phyloP scores from a whole-genome alignment of 352 stramenopile species.

The Globisporangium cederbergense region DNA sequence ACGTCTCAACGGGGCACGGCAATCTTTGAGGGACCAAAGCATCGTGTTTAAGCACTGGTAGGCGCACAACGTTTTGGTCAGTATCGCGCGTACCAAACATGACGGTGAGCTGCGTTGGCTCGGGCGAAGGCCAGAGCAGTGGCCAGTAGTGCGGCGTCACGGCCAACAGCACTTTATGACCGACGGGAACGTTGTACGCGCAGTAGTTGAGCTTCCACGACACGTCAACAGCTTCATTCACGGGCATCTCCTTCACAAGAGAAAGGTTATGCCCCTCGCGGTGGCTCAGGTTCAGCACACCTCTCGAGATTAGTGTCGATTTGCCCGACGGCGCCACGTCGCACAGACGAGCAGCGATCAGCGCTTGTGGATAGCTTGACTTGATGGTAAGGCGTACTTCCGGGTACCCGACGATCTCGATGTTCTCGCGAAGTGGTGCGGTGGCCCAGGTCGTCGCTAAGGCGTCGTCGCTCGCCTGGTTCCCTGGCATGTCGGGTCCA shows the following conservation, averaged over 20 bases:
- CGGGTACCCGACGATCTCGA: conserved; percentile 40
- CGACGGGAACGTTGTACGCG: conserved; percentile 30
- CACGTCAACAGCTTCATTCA: conserved; percentile 24
- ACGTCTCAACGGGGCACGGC: conserved; percentile 29
- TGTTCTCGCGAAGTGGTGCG: conserved; percentile 11
- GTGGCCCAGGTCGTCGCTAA: conserved; percentile 34
- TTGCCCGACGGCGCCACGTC: conserved; percentile 41
- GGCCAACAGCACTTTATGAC: conserved; percentile 33
- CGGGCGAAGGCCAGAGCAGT: conserved; percentile 45
- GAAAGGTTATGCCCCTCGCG: conserved; percentile 30
- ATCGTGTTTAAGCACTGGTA: conserved; percentile 25
- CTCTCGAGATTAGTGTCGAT: conserved; percentile 40
- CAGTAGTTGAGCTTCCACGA: conserved; percentile 41
- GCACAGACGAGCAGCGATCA: conserved; percentile 37
- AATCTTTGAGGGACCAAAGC: neutral
- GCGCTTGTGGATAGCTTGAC: conserved; percentile 32
- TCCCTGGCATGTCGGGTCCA: conserved; percentile 41
- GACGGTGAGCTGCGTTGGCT: conserved; percentile 30
- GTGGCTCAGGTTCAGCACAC: conserved; percentile 44
- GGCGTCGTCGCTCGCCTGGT: conserved; percentile 35
- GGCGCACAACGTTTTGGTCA: conserved; percentile 28
- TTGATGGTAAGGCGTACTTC: conserved; percentile 35
- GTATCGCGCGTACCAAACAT: conserved; percentile 15
- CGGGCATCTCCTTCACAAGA: conserved; percentile 31
- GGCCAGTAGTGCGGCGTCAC: conserved; percentile 51